These are phyloP conservation scores for Salix dunnii DNA, from an alignment of 345 rosid genomes.

Conservation along the genomic window DNA sequence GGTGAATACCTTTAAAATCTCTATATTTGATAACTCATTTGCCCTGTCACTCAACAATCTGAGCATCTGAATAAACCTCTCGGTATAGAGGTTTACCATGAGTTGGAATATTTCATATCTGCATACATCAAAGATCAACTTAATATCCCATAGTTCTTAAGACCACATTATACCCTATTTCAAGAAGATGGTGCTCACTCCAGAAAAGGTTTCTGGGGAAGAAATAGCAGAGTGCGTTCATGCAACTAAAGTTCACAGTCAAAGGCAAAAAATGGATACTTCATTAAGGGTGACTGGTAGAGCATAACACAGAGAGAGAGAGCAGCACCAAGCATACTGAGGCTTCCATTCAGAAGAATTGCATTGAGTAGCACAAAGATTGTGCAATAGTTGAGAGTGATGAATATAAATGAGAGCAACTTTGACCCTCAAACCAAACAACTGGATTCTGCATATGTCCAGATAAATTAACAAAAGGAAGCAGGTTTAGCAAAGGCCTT, in stretches of 20 bases:
- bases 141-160: not conserved
- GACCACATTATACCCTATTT: not conserved
- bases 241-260: not conserved
- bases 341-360: no score
- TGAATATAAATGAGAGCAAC: not conserved
- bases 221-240: not conserved
- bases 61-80: constrained; percentile 99
- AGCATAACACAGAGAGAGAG: not conserved
- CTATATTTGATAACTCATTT: constrained; percentile 84
- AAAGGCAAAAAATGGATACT: not conserved
- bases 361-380: no score
- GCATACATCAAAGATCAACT: constrained; percentile 34
- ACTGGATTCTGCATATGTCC: not conserved
- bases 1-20: constrained; percentile 79
- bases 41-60: constrained; percentile 94
- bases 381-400: not conserved
- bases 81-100: constrained; percentile 96
- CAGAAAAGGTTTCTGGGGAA: not conserved
- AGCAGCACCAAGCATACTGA: not conserved
- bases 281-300: not conserved
- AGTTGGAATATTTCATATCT: constrained; percentile 99
- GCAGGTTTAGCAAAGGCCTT: constrained; percentile 2
- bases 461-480: not conserved
- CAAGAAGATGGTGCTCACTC: not conserved
- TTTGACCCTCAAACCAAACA: not conserved